A percentile compares a stretch with the other conserved stretches of the same genome.
Conservation (phyloP, 129 eudicot genomes). For the Helianthus tuberosus region DNA sequence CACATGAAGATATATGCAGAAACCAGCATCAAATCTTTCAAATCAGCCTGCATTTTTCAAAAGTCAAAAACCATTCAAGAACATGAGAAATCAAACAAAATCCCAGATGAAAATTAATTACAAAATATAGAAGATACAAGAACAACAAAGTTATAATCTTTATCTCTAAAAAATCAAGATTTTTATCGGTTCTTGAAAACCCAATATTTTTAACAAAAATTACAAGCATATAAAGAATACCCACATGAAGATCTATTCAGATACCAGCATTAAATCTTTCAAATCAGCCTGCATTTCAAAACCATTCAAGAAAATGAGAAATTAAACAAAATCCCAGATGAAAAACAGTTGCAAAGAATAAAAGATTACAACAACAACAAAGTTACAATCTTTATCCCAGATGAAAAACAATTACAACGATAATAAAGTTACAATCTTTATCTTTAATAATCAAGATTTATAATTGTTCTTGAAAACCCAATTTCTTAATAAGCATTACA, state of each 20-base stretch:
- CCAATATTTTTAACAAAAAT: too few species aligned
- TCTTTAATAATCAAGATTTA: background rate
- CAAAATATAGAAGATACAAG: conserved; percentile 5
- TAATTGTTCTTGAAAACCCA: conserved; percentile 6
- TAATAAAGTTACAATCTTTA: conserved; percentile 16
- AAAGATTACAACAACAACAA: background rate
- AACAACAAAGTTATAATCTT: background rate
- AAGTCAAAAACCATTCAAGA: conserved; percentile 3
- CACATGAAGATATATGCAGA: conserved; percentile 32
- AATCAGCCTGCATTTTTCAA: conserved; percentile 24
- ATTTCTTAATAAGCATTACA: background rate
- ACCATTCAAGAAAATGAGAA: conserved; percentile 9
- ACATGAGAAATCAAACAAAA: background rate
- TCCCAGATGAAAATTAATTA: background rate
- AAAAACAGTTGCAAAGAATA: background rate
- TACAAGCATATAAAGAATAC: background rate
- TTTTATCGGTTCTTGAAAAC: too few species aligned
- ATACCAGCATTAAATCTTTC: conserved; percentile 23
- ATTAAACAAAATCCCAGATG: too few species aligned
- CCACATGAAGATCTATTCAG: conserved; percentile 34
- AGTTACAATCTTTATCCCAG: background rate
- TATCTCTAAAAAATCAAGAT: too few species aligned
- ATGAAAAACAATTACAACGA: background rate
- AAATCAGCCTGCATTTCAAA: conserved; percentile 28
- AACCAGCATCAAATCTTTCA: conserved; percentile 24